Conservation (phyloP, 345 rosid species). For the Hypericum androsaemum region DNA sequence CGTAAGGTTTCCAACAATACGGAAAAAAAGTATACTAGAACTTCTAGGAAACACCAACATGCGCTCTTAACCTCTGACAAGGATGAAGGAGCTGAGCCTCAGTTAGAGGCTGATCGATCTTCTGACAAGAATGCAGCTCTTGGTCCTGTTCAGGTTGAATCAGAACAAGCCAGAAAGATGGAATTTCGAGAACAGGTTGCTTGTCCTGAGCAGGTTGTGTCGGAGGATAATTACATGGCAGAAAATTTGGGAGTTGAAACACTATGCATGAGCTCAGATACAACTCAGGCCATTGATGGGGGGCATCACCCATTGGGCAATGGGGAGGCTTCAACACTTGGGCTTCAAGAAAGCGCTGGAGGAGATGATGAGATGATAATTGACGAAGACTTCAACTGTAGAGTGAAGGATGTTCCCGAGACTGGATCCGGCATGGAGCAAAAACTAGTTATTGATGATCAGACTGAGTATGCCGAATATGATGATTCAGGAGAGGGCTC, state of each 20-base stretch:
- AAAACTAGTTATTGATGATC: slow-evolving; percentile 19
- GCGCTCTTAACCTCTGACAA: too few species aligned
- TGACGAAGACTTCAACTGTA: slow-evolving; percentile 4
- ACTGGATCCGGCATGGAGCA: slow-evolving; percentile 9
- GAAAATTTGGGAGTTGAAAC: slow-evolving; percentile 15
- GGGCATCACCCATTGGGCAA: background rate
- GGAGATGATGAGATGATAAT: slow-evolving; percentile 6
- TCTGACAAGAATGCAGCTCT: slow-evolving; percentile 4
- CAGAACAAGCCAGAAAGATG: slow-evolving; percentile 16
- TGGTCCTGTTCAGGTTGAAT: slow-evolving; percentile 16
- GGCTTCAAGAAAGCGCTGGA: slow-evolving; percentile 2
- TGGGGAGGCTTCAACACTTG: slow-evolving; percentile 9
- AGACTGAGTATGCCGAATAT: slow-evolving; percentile 17
- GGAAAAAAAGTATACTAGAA: too few species aligned
- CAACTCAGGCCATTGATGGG: too few species aligned
- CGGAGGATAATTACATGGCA: slow-evolving; percentile 3
- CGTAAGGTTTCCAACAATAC: too few species aligned
- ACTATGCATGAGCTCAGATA: slow-evolving; percentile 1
- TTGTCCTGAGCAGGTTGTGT: slow-evolving; percentile 13
- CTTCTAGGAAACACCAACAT: too few species aligned
- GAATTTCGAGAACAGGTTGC: slow-evolving; percentile 25
- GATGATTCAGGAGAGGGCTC: slow-evolving; percentile 8
- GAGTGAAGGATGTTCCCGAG: slow-evolving; percentile 1
- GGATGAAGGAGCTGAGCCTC: too few species aligned
- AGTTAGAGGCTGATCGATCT: background rate